These are phyloP conservation scores for Rossbeevera mucosa DNA, from an alignment of 768 basidiomycete species.

Conservation along the genomic window DNA sequence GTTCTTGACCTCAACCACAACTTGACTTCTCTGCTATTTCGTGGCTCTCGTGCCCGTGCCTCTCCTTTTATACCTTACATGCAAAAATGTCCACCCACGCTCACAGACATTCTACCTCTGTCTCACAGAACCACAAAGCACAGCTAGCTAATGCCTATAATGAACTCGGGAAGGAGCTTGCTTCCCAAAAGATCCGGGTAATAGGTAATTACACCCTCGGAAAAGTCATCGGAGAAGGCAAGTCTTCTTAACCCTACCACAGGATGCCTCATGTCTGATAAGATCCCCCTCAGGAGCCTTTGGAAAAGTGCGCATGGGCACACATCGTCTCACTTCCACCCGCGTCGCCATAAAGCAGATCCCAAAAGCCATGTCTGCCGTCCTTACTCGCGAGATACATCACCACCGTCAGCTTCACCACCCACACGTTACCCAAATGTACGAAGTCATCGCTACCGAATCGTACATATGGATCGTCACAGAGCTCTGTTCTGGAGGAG, in stretches of 20 bases:
- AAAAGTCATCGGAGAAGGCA: slow-evolving; percentile 93
- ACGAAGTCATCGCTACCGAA: slow-evolving; percentile 97
- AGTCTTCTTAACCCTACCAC: slow-evolving; percentile 22
- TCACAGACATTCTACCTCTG: slow-evolving; percentile 58
- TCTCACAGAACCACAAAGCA: slow-evolving; percentile 75
- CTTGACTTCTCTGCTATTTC: slow-evolving; percentile 8
- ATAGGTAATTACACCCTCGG: slow-evolving; percentile 94
- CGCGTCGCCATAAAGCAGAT: slow-evolving; percentile 98
- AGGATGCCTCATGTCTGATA: slow-evolving; percentile 17
- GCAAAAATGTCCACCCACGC: slow-evolving; percentile 45
- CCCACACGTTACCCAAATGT: slow-evolving; percentile 91
- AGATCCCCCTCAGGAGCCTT: slow-evolving; percentile 66
- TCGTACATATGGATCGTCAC: slow-evolving; percentile 94
- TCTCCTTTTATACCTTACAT: slow-evolving; percentile 33
- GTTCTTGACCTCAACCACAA: slow-evolving; percentile 10
- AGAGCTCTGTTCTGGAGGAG: slow-evolving; percentile 94
- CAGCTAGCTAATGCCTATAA: slow-evolving; percentile 95
- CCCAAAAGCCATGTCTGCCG: slow-evolving; percentile 86
- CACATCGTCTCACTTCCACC: slow-evolving; percentile 85
- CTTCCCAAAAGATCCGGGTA: slow-evolving; percentile 84
- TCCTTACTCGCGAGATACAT: slow-evolving; percentile 95
- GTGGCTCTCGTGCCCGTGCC: slow-evolving; percentile 34
- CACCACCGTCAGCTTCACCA: slow-evolving; percentile 97
- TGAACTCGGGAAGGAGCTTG: slow-evolving; percentile 93
- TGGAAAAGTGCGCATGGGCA: slow-evolving; percentile 92